These are phyloP conservation scores for Aquilaria agallochum DNA, from an alignment of 441 rosid genomes.

Conservation along the genomic window DNA sequence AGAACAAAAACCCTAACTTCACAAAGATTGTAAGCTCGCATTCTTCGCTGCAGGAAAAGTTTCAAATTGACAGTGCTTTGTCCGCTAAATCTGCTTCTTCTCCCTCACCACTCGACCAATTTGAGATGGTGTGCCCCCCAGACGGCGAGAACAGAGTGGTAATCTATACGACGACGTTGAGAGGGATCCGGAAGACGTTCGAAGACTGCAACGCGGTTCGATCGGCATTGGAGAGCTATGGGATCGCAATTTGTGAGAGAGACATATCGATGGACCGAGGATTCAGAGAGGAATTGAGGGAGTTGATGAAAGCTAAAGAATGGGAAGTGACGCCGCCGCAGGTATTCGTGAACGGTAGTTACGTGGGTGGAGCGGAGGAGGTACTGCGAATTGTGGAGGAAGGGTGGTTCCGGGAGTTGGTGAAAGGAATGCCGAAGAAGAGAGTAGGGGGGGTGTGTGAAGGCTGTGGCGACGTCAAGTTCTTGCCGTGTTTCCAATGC, in stretches of 20 bases:
- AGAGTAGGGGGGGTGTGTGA: slow-evolving; percentile 43
- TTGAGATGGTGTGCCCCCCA: slow-evolving; percentile 60
- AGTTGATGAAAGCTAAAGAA: slow-evolving; percentile 45
- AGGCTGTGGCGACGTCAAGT: slow-evolving; percentile 76
- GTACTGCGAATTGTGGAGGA: slow-evolving; percentile 63
- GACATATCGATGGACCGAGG: slow-evolving; percentile 86
- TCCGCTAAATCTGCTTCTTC: slow-evolving; percentile 14
- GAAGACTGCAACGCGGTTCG: slow-evolving; percentile 78
- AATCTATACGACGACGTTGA: slow-evolving; percentile 70
- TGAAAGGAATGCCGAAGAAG: slow-evolving; percentile 50
- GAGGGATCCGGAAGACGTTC: slow-evolving; percentile 73
- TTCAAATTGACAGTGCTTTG: slow-evolving; percentile 2
- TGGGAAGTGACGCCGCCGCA: slow-evolving; percentile 40
- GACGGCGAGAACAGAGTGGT: slow-evolving; percentile 68
- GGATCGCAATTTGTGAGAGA: slow-evolving; percentile 62
- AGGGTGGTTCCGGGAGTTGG: slow-evolving; percentile 49
- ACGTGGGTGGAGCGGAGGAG: slow-evolving; percentile 76
- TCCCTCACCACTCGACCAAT: slow-evolving; percentile 22
- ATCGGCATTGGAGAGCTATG: slow-evolving; percentile 45
- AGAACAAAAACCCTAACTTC: slow-evolving; percentile 8
- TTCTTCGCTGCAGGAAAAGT: slow-evolving; percentile 5
- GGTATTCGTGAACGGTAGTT: slow-evolving; percentile 68
- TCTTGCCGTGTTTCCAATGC: slow-evolving; percentile 73
- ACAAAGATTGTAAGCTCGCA: neutral
- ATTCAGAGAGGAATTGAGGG: slow-evolving; percentile 62